Evolutionary conservation across 768 basidiomycete species (phyloP).

Genomic region (Cyclocybe aegerita): DNA sequence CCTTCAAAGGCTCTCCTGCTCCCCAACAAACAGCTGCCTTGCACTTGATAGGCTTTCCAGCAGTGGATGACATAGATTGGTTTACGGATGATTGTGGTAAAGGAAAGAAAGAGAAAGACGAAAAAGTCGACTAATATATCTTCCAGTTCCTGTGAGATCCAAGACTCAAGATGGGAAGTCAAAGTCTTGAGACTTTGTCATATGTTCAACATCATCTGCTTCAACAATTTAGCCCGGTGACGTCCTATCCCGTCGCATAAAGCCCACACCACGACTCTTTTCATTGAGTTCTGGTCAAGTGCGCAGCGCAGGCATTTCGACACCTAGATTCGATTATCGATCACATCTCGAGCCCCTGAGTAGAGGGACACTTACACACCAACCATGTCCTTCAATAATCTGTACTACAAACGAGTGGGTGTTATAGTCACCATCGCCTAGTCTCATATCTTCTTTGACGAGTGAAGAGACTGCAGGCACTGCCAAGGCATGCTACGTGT

Average conservation of each 20-base stretch:
- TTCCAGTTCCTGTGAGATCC: constrained; percentile 12
- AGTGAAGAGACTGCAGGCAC: constrained; percentile 69
- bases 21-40: constrained; percentile 97
- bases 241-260: too few species aligned
- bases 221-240: too few species aligned
- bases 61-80: constrained; percentile 65
- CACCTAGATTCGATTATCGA: constrained; percentile 6
- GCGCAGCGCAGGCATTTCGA: too few species aligned
- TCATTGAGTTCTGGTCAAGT: not conserved
- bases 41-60: constrained; percentile 78
- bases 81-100: constrained; percentile 18
- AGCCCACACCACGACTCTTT: too few species aligned
- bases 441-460: constrained; percentile 9
- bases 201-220: too few species aligned
- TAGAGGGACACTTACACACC: not conserved
- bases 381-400: constrained; percentile 72
- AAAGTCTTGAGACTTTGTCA: too few species aligned
- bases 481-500: constrained; percentile 73
- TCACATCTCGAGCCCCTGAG: not conserved
- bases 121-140: constrained; percentile 10
- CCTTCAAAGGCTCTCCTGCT: constrained; percentile 78
- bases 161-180: constrained; percentile 1
- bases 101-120: constrained; percentile 16
- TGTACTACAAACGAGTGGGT: constrained; percentile 89
- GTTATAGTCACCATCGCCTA: not conserved